These are phyloP conservation scores for Mycena indigotica DNA, from an alignment of 768 basidiomycete species.

Conservation along the genomic window DNA sequence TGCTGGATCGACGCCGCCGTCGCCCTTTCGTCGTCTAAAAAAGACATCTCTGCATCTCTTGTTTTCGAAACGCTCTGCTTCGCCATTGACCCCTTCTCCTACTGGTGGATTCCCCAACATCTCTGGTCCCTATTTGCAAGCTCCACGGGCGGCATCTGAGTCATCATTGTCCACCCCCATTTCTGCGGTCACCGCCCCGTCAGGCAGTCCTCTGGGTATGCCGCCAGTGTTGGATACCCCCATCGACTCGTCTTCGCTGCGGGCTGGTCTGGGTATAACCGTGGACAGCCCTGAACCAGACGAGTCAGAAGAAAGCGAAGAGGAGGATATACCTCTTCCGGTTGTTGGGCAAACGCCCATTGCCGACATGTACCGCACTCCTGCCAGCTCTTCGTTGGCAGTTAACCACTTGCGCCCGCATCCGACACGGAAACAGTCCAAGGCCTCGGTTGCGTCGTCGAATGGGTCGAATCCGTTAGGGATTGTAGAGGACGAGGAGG, in stretches of 20 bases:
- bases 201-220: slow-evolving; percentile 46
- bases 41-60: slow-evolving; percentile 71
- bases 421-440: slow-evolving; percentile 21
- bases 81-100: slow-evolving; percentile 40
- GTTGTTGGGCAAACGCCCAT: slow-evolving; percentile 37
- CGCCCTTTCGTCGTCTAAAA: slow-evolving; percentile 48
- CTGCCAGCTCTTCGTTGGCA: slow-evolving; percentile 21
- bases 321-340: slow-evolving; percentile 17
- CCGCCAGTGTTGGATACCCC: slow-evolving; percentile 64
- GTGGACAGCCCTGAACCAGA: slow-evolving; percentile 30
- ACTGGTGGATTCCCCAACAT: slow-evolving; percentile 31
- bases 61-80: slow-evolving; percentile 64
- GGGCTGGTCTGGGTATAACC: slow-evolving; percentile 39
- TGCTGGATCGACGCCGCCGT: slow-evolving; percentile 33
- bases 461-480: slow-evolving; percentile 50
- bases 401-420: slow-evolving; percentile 28
- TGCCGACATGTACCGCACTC: slow-evolving; percentile 36
- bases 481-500: slow-evolving; percentile 52
- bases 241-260: slow-evolving; percentile 59
- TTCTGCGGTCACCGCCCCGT: slow-evolving; percentile 63
- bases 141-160: slow-evolving; percentile 45
- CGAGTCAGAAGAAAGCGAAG: slow-evolving; percentile 14
- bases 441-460: slow-evolving; percentile 36
- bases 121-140: slow-evolving; percentile 34
- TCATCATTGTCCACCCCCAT: slow-evolving; percentile 53